phyloP scores from a whole-genome alignment of 176 grass and related monocot species.

The Cenchrus fungigraminus region DNA sequence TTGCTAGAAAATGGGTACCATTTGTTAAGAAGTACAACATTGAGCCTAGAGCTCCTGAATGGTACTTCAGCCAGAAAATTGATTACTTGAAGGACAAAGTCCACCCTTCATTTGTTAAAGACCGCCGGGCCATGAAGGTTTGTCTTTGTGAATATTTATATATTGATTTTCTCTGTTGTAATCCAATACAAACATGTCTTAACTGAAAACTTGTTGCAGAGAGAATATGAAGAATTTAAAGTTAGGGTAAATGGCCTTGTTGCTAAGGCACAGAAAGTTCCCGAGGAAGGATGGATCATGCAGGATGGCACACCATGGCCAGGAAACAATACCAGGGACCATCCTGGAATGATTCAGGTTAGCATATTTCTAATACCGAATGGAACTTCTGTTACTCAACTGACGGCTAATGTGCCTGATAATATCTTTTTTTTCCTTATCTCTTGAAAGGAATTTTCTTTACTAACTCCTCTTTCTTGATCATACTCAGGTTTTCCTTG shows the following conservation, averaged over 20 bases:
- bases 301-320: conserved; percentile 99
- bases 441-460: conserved; percentile 5
- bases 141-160: conserved; percentile 20
- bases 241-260: conserved; percentile 90
- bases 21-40: conserved; percentile 96
- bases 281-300: conserved; percentile 99
- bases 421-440: conserved; percentile 8
- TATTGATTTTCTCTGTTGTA: conserved; percentile 26
- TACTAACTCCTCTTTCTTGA: conserved; percentile 38
- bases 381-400: background rate
- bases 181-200: conserved; percentile 8
- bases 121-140: conserved; percentile 99
- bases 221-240: conserved; percentile 99
- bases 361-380: conserved; percentile 25
- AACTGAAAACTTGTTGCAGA: conserved; percentile 50
- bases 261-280: conserved; percentile 94
- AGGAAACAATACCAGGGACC: conserved; percentile 99
- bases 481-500: conserved; percentile 93
- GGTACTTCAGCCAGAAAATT: conserved; percentile 94
- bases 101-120: conserved; percentile 96
- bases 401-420: conserved; percentile 11
- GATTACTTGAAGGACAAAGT: conserved; percentile 99
- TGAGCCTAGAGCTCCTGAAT: conserved; percentile 97
- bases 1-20: conserved; percentile 99
- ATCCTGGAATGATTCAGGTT: conserved; percentile 99